Conservation (phyloP, 2,329 filamentous ascomycete genomes). For the Aspergillus sp. region DNA sequence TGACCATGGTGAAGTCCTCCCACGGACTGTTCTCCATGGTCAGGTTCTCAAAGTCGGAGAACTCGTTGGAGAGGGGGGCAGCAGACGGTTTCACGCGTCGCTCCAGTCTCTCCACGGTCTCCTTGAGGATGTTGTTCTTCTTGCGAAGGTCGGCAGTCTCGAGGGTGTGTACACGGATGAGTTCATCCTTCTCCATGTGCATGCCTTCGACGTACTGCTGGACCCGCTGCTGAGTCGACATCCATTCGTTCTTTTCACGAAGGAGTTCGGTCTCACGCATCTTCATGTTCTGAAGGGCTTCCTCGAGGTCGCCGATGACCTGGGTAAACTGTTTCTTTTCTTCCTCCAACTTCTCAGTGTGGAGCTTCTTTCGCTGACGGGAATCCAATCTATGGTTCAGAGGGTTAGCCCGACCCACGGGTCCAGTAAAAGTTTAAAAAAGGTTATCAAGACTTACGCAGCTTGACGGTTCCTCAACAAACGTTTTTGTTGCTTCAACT, state of each 20-base stretch:
- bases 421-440: slow-evolving; percentile 11
- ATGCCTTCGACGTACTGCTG: slow-evolving; percentile 71
- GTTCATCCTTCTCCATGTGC: slow-evolving; percentile 83
- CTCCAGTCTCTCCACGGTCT: slow-evolving; percentile 50
- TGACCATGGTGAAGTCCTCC: slow-evolving; percentile 76
- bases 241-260: slow-evolving; percentile 58
- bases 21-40: slow-evolving; percentile 71
- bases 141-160: slow-evolving; percentile 89
- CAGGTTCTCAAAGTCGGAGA: slow-evolving; percentile 77
- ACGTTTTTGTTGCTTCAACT: slow-evolving; percentile 97
- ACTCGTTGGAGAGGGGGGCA: slow-evolving; percentile 59
- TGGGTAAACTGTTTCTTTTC: slow-evolving; percentile 90
- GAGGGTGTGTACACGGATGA: slow-evolving; percentile 81
- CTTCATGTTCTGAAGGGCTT: slow-evolving; percentile 66
- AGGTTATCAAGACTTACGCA: slow-evolving; percentile 60
- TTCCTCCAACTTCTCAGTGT: slow-evolving; percentile 92
- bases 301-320: slow-evolving; percentile 72
- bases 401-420: not conserved
- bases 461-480: slow-evolving; percentile 92
- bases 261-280: slow-evolving; percentile 51
- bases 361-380: slow-evolving; percentile 94
- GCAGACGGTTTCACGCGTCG: slow-evolving; percentile 38
- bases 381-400: slow-evolving; percentile 66
- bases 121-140: slow-evolving; percentile 79
- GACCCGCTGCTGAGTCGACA: slow-evolving; percentile 68